Base-by-base conservation (phyloP, 306 rosid genomes). In the Vigna hirtella region DNA sequence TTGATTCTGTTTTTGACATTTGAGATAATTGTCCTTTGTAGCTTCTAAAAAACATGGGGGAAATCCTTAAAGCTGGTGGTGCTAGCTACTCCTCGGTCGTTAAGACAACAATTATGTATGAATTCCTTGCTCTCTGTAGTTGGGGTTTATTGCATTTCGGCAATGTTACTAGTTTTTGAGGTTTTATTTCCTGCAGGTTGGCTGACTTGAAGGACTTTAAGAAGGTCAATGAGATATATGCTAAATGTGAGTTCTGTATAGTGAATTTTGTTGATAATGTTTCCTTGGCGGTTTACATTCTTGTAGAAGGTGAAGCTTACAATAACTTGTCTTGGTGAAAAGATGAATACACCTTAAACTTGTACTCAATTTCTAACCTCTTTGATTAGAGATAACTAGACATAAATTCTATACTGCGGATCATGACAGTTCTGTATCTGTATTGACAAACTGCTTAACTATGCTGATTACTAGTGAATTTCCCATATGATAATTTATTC, bases 201-300 rank as follows among this genome's bases (percentile, higher is more conserved):
- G 97, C 97, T 16, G 98, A 94, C 85, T 83, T 94, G 90, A 92
- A 92, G 66, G 97, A 94, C 88, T 92, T 90, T 81, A 86, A 88
- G 92, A 87, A 83, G 81, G 98, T 94, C 42, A 92, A 90, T 57
- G 94, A 88, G 85, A 85, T 94, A 73, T 94, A 94, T 87, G 98
- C 92, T 26, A 90, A 92, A 87, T 90, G 98, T 91, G 85, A 91
- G 96, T 88, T 74, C 26, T 40, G 5, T 72, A 14, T 26, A 53
- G 68, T 36, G 70, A 67, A 45, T 56, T 73, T 42, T 42, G 2
- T 42, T 42, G 13, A 9, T 68, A 32, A 61, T 73, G 63, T 80
- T 73, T 76, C 0, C 24, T 49, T 20, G 42, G 7, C 42, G 14
- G 50, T 28, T 59, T 72, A 49, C 48, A 51, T 70, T 53, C 22